Percentiles rank a stretch among this genome's conserved stretches.
These are phyloP conservation scores for Neurospora tetrasperma DNA, from an alignment of 495 filamentous ascomycete species.

Conservation along the genomic window DNA sequence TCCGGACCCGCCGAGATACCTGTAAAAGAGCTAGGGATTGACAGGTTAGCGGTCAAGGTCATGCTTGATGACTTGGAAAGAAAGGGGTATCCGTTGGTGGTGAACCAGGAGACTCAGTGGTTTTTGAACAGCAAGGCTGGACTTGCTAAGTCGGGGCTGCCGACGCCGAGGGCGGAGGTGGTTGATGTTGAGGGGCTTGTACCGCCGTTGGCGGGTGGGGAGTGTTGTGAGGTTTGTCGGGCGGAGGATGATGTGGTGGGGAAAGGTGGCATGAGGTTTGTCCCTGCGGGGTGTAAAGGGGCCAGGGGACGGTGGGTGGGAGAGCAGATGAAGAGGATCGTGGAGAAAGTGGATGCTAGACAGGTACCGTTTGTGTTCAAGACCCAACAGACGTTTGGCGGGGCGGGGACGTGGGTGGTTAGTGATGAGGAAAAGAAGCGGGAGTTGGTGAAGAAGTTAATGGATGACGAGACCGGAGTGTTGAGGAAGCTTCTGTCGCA, in stretches of 20 bases:
- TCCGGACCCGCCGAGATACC: conserved; percentile 16
- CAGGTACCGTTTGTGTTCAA: conserved; percentile 25
- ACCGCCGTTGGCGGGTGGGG: neutral
- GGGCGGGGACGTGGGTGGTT: conserved; percentile 26
- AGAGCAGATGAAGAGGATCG: conserved; percentile 11
- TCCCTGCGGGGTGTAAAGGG: conserved; percentile 15
- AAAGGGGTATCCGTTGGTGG: conserved; percentile 7
- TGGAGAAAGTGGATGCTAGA: conserved; percentile 6
- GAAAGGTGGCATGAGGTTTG: neutral
- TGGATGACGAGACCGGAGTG: conserved; percentile 6
- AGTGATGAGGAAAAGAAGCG: conserved; percentile 8
- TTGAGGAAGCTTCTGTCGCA: conserved; percentile 18
- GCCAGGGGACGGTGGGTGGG: conserved; percentile 13
- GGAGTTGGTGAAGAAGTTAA: conserved; percentile 11
- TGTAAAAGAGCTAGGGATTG: conserved; percentile 13
- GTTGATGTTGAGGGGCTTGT: conserved; percentile 6
- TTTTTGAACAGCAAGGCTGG: conserved; percentile 23
- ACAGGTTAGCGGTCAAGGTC: conserved; percentile 20
- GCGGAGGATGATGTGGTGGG: neutral
- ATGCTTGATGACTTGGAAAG: conserved; percentile 15
- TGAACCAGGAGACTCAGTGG: conserved; percentile 21
- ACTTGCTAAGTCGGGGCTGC: conserved; percentile 15
- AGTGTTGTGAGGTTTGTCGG: conserved; percentile 15
- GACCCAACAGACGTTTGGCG: conserved; percentile 27
- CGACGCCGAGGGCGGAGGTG: conserved; percentile 14